A percentile compares a stretch with the other conserved stretches of the same genome.
Conservation (phyloP, 345 rosid species). For the Salix brachista region DNA sequence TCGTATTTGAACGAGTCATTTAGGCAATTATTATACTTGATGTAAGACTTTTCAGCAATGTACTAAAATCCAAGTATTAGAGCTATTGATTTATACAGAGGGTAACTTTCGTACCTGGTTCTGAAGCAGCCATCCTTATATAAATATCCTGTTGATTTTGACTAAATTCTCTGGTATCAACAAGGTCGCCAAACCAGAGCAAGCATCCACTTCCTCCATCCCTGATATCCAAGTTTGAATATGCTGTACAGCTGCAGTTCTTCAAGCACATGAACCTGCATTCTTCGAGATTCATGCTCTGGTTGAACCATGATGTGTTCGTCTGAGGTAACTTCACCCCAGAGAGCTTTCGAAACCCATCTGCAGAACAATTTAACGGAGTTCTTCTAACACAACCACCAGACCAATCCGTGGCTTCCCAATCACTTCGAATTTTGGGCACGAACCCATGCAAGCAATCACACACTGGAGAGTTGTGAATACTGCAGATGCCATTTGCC, state of each 20-base stretch:
- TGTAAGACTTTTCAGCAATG: no score
- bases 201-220: not conserved
- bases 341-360: not conserved
- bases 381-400: slow-evolving; percentile 11
- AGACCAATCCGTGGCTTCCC: not conserved
- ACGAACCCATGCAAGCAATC: slow-evolving; percentile 1
- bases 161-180: not conserved
- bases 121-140: not conserved
- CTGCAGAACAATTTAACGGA: not conserved
- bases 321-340: slow-evolving; percentile 4
- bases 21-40: no score
- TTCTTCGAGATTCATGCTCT: not conserved
- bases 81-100: no score
- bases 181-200: not conserved
- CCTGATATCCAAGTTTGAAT: not conserved
- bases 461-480: no score
- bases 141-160: not conserved
- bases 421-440: not conserved
- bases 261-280: not conserved
- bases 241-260: not conserved
- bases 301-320: not conserved
- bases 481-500: no score
- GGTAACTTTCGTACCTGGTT: no score
- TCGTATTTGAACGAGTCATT: no score
- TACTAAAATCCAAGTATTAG: no score